A percentile compares a stretch with the other conserved stretches of the same genome.
These are phyloP conservation scores for Trichoderma sp. DNA, from an alignment of 2,329 filamentous ascomycete genomes.

Conservation along the genomic window DNA sequence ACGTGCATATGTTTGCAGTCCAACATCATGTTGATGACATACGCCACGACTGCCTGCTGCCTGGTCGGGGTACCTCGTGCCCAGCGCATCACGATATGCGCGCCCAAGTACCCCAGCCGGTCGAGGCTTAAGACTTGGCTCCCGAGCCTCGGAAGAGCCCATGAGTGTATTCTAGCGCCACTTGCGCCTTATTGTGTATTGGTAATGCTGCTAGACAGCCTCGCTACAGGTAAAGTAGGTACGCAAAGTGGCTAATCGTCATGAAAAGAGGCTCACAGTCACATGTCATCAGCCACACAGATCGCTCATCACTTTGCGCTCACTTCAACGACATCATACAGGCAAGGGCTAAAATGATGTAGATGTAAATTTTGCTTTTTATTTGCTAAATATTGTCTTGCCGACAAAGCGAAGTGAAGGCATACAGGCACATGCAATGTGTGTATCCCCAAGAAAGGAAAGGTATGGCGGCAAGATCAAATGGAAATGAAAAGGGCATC, in stretches of 20 bases:
- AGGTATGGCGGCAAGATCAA: not conserved
- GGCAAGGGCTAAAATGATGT: too few species aligned
- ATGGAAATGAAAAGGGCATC: not conserved
- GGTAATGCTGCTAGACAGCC: not conserved
- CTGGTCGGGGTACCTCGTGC: not conserved
- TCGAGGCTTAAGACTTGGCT: not conserved
- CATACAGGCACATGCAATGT: not conserved
- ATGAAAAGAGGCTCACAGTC: not conserved
- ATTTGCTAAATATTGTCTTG: slow-evolving; percentile 7
- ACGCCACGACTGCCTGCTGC: slow-evolving; percentile 13
- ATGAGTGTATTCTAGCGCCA: not conserved
- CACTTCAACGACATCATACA: not conserved
- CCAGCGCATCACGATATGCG: not conserved
- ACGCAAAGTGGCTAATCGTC: not conserved
- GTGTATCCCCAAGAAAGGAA: not conserved
- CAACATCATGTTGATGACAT: slow-evolving; percentile 9
- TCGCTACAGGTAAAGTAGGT: not conserved
- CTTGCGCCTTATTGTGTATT: not conserved
- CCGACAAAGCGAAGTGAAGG: not conserved
- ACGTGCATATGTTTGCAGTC: not conserved
- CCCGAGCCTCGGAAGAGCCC: not conserved
- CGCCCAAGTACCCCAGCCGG: not conserved
- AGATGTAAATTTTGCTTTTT: slow-evolving; percentile 2
- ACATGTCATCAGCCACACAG: not conserved
- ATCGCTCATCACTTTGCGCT: not conserved